A percentile compares a stretch with the other conserved stretches of the same genome.
Evolutionary conservation across 108 stramenopile species (phyloP).

Genomic region (Pseudonitzschia delicatissima): DNA sequence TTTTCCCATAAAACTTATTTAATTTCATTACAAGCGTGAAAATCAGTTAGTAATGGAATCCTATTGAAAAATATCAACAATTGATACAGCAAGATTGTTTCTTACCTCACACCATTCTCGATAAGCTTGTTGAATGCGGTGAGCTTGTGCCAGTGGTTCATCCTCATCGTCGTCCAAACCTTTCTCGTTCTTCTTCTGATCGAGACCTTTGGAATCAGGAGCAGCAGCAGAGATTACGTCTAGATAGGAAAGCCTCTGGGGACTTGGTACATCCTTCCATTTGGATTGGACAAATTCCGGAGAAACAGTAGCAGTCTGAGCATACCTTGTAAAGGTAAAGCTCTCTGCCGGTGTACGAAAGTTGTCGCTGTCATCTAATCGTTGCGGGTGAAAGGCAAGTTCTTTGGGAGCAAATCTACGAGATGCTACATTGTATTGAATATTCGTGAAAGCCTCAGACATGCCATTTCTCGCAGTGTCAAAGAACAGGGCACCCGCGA

Average conservation of each 20-base stretch:
- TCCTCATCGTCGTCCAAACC: background rate
- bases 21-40: background rate
- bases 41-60: background rate
- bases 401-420: too few relatives aligned
- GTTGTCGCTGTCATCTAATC: background rate
- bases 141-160: background rate
- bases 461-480: background rate
- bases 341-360: background rate
- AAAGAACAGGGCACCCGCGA: background rate
- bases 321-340: background rate
- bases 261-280: background rate
- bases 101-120: conserved; percentile 13
- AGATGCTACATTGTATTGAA: too few relatives aligned
- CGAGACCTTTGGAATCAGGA: background rate
- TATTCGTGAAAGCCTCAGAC: background rate
- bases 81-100: background rate
- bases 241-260: background rate
- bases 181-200: background rate
- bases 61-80: background rate
- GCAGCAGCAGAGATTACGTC: background rate
- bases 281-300: background rate
- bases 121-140: conserved; percentile 10
- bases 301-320: background rate
- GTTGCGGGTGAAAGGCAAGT: background rate
- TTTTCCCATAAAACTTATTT: background rate